Conservation (phyloP, 305 asterid genomes). For the Caryopteris hybrid region DNA sequence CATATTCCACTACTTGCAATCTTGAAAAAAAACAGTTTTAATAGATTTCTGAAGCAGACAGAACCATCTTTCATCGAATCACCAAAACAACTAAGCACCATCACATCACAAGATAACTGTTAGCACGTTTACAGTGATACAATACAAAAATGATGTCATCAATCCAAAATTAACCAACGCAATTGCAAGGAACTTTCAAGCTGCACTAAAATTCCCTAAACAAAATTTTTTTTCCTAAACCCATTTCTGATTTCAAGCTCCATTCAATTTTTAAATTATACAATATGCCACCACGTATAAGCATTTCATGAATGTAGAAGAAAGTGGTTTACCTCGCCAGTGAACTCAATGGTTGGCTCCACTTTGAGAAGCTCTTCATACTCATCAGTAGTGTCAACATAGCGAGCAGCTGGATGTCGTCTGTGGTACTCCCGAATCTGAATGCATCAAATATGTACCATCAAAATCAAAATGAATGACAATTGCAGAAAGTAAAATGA, state of each 20-base stretch:
- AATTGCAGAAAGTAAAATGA: not conserved
- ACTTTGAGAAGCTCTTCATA: constrained; percentile 79
- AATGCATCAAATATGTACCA: not conserved
- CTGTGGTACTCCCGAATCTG: constrained; percentile 96
- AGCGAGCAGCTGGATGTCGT: constrained; percentile 85
- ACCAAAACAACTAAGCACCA: not conserved
- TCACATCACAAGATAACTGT: not conserved
- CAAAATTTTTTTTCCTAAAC: not conserved
- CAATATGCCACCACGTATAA: not conserved
- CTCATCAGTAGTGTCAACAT: constrained; percentile 75
- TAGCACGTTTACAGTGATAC: not conserved
- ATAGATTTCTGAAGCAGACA: not conserved
- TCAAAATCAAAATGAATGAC: not conserved
- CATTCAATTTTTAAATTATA: not conserved
- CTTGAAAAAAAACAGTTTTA: not conserved
- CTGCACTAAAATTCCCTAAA: constrained; percentile 2
- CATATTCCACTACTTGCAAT: not conserved
- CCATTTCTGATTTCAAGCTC: not conserved
- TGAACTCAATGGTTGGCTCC: constrained; percentile 81
- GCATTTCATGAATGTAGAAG: not conserved
- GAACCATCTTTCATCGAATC: not conserved
- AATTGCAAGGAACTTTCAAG: not conserved
- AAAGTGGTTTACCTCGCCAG: constrained; percentile 71
- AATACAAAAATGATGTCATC: not conserved
- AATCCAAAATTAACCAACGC: not conserved